Base-by-base conservation (phyloP, 1,139 yeast species). In the Suhomyces atakaporum region DNA sequence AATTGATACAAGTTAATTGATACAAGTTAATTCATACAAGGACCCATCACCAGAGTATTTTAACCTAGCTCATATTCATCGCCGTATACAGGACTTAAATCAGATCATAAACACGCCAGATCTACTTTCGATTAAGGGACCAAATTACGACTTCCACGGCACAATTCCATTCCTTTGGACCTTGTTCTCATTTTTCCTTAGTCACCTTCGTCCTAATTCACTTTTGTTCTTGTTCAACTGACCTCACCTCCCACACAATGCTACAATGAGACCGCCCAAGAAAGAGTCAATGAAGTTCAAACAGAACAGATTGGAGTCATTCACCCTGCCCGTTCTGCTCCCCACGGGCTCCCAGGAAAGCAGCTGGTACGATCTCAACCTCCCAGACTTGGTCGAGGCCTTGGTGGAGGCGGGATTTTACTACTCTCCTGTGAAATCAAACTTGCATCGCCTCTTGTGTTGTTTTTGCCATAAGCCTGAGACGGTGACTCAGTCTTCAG, bases 351-450 rank as follows among this genome's bases (percentile, higher is more conserved):
- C 18, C 9, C 40, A 50, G 9, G 52, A 10, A 54, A 47, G 41
- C 44, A 48, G 35, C 31, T 49, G 42, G 51, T 40, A 23, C 45
- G 58, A 44, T 64, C 61, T 71, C 12, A 56, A 63, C 36, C 55
- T 59, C n/a, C 49, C 53, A 8, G 67, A 70, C 7, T 57, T 66
- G 2, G 53, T 61, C 5, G 60, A 62, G 29, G 54, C 56, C 13
- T 63, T 83, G 71, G 86, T 88, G 1, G 72, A 69, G 23, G 69
- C 77, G 18, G 96, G 96, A 1, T 86, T 87, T 56, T 81, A 70
- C 51, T 85, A 72, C 56, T 68, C 77, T 10, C 95, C 95, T 2
- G 67, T 73, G 1, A 63, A 61, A 42, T 56, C 60, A 26, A 56
- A 66, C 38, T 57, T 54, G n/a, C 79, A 66, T 54, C 73, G 73